These are phyloP conservation scores for Linnemannia zychae DNA, from an alignment of 192 early-diverging fungal species.

Conservation along the genomic window DNA sequence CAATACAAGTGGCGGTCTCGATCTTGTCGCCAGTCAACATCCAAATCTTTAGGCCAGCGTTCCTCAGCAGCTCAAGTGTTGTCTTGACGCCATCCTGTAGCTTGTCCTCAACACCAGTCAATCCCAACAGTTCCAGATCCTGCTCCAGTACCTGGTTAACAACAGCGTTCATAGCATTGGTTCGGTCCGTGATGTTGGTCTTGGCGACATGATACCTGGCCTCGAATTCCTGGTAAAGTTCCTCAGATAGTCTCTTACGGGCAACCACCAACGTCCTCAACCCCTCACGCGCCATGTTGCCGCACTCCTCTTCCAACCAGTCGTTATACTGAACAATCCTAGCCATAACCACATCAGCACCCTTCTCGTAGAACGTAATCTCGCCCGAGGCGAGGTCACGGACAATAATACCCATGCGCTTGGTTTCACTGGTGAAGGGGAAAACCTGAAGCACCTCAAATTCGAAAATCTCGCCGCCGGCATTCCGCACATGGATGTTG, in stretches of 20 bases:
- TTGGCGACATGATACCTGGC: constrained; percentile 77
- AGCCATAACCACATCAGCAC: constrained; percentile 93
- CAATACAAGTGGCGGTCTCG: constrained; percentile 96
- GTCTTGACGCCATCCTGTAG: constrained; percentile 93
- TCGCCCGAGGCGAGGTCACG: constrained; percentile 76
- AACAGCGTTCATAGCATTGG: constrained; percentile 74
- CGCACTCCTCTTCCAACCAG: constrained; percentile 98
- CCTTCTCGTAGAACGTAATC: constrained; percentile 93
- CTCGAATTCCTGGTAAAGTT: constrained; percentile 77
- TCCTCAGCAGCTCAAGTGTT: constrained; percentile 90
- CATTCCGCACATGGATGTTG: constrained; percentile 74
- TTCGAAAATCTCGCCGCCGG: constrained; percentile 65
- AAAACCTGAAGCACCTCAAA: constrained; percentile 93
- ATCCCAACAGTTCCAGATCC: constrained; percentile 90
- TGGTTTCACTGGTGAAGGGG: constrained; percentile 98
- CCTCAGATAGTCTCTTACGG: constrained; percentile 81
- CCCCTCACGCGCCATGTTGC: constrained; percentile 96
- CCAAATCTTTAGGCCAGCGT: constrained; percentile 95
- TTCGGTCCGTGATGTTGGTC: constrained; percentile 78
- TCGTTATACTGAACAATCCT: constrained; percentile 92
- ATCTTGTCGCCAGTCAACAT: constrained; percentile 99
- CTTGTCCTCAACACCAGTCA: constrained; percentile 97
- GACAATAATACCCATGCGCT: constrained; percentile 97
- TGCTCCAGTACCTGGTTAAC: constrained; percentile 79
- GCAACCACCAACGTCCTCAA: constrained; percentile 95